phyloP scores from a whole-genome alignment of 345 rosid genomes.

The Erucastrum elatum region DNA sequence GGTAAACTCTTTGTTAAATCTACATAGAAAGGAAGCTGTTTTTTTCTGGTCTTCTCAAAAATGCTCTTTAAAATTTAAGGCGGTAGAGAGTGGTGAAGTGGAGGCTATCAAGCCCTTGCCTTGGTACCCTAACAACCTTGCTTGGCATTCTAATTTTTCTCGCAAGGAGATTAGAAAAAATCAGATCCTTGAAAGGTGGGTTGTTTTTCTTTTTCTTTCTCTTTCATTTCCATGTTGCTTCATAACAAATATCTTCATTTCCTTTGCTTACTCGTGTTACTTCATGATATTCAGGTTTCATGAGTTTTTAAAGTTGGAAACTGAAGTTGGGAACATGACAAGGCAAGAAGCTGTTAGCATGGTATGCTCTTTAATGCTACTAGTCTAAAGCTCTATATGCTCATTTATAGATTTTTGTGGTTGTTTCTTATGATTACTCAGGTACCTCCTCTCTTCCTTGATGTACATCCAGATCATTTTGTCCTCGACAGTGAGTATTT shows the following conservation, averaged over 20 bases:
- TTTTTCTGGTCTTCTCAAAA: neutral
- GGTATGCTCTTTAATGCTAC: conserved; percentile 46
- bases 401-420: conserved; percentile 4
- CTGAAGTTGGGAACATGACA: conserved; percentile 93
- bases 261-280: neutral
- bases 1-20: conserved; percentile 36
- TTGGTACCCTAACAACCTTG: conserved; percentile 88
- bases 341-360: conserved; percentile 99
- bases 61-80: conserved; percentile 40
- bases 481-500: conserved; percentile 78
- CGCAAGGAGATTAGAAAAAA: conserved; percentile 92
- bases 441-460: conserved; percentile 96
- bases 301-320: conserved; percentile 89
- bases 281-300: conserved; percentile 67
- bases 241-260: neutral
- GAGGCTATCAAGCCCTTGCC: conserved; percentile 82
- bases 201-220: neutral
- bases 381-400: neutral
- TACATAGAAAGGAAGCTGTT: neutral
- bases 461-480: conserved; percentile 75
- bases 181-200: conserved; percentile 77
- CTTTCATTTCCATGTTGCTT: neutral
- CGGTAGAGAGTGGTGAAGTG: conserved; percentile 62
- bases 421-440: conserved; percentile 33
- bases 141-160: conserved; percentile 93